Conservation (phyloP, 306 rosid species). For the Styphnolobium japonicum region DNA sequence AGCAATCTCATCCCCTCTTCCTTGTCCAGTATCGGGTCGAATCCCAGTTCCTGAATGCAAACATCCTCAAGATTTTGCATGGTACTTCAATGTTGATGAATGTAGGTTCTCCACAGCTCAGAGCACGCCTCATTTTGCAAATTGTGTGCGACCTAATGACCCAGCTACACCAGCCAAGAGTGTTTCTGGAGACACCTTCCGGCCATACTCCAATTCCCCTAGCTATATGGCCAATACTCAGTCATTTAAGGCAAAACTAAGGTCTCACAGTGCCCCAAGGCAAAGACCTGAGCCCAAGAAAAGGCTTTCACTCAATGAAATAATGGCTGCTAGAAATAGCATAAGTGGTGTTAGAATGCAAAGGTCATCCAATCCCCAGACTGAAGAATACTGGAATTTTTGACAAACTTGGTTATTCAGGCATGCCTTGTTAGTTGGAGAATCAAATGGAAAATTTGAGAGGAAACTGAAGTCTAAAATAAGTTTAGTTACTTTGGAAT, state of each 20-base stretch:
- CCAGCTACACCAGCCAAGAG: slow-evolving; percentile 64
- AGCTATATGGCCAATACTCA: slow-evolving; percentile 82
- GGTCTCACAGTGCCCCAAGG: slow-evolving; percentile 90
- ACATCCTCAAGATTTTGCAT: slow-evolving; percentile 52
- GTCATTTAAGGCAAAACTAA: slow-evolving; percentile 70
- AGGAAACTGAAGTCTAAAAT: slow-evolving; percentile 4
- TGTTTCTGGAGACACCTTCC: slow-evolving; percentile 48
- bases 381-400: slow-evolving; percentile 32
- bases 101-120: slow-evolving; percentile 58
- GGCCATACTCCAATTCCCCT: slow-evolving; percentile 48
- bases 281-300: slow-evolving; percentile 73
- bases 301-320: slow-evolving; percentile 56
- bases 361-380: slow-evolving; percentile 26
- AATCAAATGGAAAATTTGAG: slow-evolving; percentile 1
- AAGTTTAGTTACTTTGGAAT: slow-evolving; percentile 6
- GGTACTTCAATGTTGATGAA: slow-evolving; percentile 50
- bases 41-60: slow-evolving; percentile 35
- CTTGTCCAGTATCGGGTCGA: not conserved
- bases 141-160: slow-evolving; percentile 32
- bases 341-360: slow-evolving; percentile 62
- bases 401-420: not conserved
- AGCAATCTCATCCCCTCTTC: slow-evolving; percentile 34
- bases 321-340: slow-evolving; percentile 74
- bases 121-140: slow-evolving; percentile 68
- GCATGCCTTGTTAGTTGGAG: not conserved